Evolutionary conservation across 805 yeast genomes (phyloP), one percentile per base, ranked within the genome.

Genomic region (Wickerhamomyces mucosus): DNA sequence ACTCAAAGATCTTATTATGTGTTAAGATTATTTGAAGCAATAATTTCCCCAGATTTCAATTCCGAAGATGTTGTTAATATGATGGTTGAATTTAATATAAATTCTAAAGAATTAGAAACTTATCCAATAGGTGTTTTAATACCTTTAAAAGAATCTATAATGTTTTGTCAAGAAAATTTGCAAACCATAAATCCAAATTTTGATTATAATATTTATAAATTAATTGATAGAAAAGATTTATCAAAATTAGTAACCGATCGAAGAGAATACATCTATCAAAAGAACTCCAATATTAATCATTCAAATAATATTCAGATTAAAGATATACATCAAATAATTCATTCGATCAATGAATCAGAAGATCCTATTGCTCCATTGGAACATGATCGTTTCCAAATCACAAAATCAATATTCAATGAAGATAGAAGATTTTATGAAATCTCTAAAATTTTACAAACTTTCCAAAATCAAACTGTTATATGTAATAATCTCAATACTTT

Each of bases 401-500:
- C 89, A 2, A 73, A 71, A 39, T 55, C 80, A 10, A 75, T 88
- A 0, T 89, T 85, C 48, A 73, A 77, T 12, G 67, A 71, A 26
- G 97, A 89, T 51, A 59, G 94, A 28, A 60, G 96, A 28, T 81
- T 79, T 48, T 74, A 71, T 43, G 95, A 88, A 45, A 78, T 81
- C 10, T 71, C 88, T 0, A 69, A 72, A 20, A 53, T 86, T 13
- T 52, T 89, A 21, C 88, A 80, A 47, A 75, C 82, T 5, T 76
- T 85, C 1, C 69, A 69, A 37, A 63, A 70, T 7, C 94, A 82
- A 45, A 57, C 68, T 0, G 74, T 70, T 2, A 54, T 63, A 4
- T 38, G 39, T 2, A 42, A 38, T 11, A 40, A 40, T 6, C 22
- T 45, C 10, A 36, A 41, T 21, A 42, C 46, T 9, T 55, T 64